Base-by-base conservation (phyloP, 768 basidiomycete species). In the Gloeophyllum trabeum region DNA sequence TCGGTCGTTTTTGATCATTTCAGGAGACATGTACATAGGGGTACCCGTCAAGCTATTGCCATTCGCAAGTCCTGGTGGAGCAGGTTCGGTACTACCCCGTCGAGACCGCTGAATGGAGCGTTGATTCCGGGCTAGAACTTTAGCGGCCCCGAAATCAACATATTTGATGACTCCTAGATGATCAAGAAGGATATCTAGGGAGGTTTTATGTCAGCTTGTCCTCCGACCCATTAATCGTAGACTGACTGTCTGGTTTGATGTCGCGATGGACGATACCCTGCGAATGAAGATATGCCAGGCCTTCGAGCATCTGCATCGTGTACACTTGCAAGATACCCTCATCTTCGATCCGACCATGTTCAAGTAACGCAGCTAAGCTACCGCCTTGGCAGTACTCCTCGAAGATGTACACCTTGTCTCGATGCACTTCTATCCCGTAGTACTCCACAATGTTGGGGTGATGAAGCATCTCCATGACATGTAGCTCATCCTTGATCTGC, bases 21-120 rank as follows among this genome's bases (percentile, higher is more conserved):
- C 96, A 1, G 96, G 96, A 4, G 93, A 96, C 90, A 99, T 97
- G 61, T 99, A 98, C 94, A 98, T 98, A 0, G 96, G 96, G 10
- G 96, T 99, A 14, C 92, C 94, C 1, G 93, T 96, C 24, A 99
- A 64, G 51, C 86, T 87, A 61, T 91, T 92, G 56, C 81, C 80
- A 62, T 81, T 67, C 24, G 70, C 76, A 20, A 71, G 57, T 12
- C 57, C 51, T 13, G 56, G 46, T 24, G 66, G 51, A 56, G 71
- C 51, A 16, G 46, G 16, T n/a, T 61, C 54, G 43, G 73, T 76
- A 2, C 70, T 54, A 5, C 62, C 64, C 21, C 81, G 76, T 24
- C 86, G 79, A 12, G 82, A 74, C 40, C 79, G 70, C 52, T 75
- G 70, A 53, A 96, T 72, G 2, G 92, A 83, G 39, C 81, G 80